Conservation (phyloP, 2,329 filamentous ascomycete species). For the Anthostomella pinea region DNA sequence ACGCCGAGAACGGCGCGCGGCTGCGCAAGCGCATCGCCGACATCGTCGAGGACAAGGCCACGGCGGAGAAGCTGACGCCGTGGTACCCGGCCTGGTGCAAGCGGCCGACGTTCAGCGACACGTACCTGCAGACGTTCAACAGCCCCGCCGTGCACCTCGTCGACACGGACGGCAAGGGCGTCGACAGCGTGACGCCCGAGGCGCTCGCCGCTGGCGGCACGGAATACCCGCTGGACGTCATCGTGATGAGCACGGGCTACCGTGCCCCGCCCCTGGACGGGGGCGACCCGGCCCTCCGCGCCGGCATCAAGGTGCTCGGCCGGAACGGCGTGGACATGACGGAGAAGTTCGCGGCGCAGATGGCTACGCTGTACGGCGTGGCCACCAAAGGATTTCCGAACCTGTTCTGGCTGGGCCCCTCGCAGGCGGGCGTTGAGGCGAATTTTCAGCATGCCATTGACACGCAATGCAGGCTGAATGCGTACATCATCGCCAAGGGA, state of each 20-base stretch:
- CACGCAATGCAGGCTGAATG: conserved; percentile 16
- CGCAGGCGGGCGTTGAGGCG: conserved; percentile 37
- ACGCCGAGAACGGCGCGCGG: conserved; percentile 40
- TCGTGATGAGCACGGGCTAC: conserved; percentile 39
- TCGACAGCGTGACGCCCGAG: conserved; percentile 42
- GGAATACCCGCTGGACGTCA: conserved; percentile 42
- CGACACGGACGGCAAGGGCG: conserved; percentile 55
- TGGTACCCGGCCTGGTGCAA: conserved; percentile 61
- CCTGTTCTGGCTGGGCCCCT: conserved; percentile 44
- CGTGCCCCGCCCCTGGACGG: conserved; percentile 41
- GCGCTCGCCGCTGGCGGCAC: conserved; percentile 46
- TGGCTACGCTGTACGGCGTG: conserved; percentile 52
- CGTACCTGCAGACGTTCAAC: conserved; percentile 60
- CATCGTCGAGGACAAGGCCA: conserved; percentile 50
- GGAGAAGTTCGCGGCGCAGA: conserved; percentile 25
- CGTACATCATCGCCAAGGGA: conserved; percentile 36
- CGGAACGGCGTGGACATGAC: conserved; percentile 19
- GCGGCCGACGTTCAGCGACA: conserved; percentile 59
- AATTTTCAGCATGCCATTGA: conserved; percentile 23
- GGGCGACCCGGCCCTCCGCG: conserved; percentile 40
- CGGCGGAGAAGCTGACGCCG: conserved; percentile 45
- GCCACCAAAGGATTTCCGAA: conserved; percentile 52
- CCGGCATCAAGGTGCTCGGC: conserved; percentile 25
- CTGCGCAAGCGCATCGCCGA: conserved; percentile 46
- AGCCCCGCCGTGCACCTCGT: conserved; percentile 54